Percentiles rank a stretch among this genome's conserved stretches.
Conservation (phyloP, 1,284 basidiomycete species). For the Cutaneotrichosporon spelunceum region DNA sequence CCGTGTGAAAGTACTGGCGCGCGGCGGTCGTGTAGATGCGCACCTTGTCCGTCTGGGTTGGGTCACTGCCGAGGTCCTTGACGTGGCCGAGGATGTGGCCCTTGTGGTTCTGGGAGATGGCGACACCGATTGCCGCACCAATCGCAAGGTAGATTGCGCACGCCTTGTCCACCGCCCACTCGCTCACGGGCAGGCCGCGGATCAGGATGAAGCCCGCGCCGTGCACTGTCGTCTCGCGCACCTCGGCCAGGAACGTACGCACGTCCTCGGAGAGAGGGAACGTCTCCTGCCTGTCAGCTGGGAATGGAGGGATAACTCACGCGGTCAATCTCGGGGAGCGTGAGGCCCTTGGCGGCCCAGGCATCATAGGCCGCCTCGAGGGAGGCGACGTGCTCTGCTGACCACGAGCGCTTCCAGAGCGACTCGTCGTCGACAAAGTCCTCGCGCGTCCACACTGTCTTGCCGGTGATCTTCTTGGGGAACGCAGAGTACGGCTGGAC, state of each 20-base stretch:
- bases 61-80: conserved; percentile 53
- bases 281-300: conserved; percentile 22
- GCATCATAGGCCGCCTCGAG: conserved; percentile 33
- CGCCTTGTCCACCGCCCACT: conserved; percentile 47
- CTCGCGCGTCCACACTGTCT: conserved; percentile 39
- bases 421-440: conserved; percentile 29
- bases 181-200: conserved; percentile 49
- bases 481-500: conserved; percentile 41
- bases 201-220: conserved; percentile 52
- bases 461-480: conserved; percentile 45
- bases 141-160: conserved; percentile 52
- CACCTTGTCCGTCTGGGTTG: conserved; percentile 53
- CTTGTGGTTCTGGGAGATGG: conserved; percentile 50
- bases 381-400: conserved; percentile 28
- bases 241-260: conserved; percentile 24
- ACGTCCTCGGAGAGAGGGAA: conserved; percentile 31
- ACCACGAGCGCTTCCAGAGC: conserved; percentile 38
- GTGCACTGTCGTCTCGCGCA: conserved; percentile 36
- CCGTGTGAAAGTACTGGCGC: conserved; percentile 52
- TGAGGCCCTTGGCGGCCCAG: conserved; percentile 27
- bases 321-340: conserved; percentile 33
- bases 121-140: conserved; percentile 46
- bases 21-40: conserved; percentile 53
- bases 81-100: conserved; percentile 54
- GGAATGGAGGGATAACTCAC: conserved; percentile 18